These are phyloP conservation scores for Eragrostis nindensis DNA, from an alignment of 176 grass and related monocot genomes.

Conservation along the genomic window DNA sequence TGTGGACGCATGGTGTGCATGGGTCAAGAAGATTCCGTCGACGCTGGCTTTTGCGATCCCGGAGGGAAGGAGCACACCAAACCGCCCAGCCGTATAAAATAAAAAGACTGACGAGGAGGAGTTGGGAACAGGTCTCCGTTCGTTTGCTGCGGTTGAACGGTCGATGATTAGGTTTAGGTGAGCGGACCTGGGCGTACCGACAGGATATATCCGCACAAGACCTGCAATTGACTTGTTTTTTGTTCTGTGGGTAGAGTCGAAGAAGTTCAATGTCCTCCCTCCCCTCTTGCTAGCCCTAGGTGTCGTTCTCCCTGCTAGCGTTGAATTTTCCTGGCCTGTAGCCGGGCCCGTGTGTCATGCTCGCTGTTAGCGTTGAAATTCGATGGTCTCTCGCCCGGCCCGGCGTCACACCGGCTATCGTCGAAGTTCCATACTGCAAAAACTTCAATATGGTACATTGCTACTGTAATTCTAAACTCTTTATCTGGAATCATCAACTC, in stretches of 20 bases:
- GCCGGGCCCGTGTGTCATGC: neutral
- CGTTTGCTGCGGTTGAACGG: constrained; percentile 20
- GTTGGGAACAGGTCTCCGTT: neutral
- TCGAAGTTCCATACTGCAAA: no score
- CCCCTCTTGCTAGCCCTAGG: no score
- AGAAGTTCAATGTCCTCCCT: neutral
- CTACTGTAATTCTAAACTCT: no score
- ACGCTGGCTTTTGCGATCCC: neutral
- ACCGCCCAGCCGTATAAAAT: constrained; percentile 18
- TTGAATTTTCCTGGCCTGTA: no score
- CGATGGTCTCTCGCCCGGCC: neutral
- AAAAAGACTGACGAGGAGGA: neutral
- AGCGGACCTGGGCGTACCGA: neutral
- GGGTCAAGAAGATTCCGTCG: neutral
- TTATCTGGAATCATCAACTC: no score
- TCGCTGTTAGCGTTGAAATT: no score
- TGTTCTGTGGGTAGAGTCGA: neutral
- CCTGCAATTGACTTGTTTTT: neutral
- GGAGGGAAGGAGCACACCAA: neutral
- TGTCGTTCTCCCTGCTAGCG: no score
- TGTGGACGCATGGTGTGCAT: no score
- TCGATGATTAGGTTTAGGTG: neutral
- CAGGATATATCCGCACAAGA: neutral
- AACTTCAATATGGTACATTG: no score
- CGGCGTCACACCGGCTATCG: neutral